A percentile compares a stretch with the other conserved stretches of the same genome.
Evolutionary conservation across 495 filamentous ascomycete species (phyloP).

Genomic region (Annulohypoxylon stygium): DNA sequence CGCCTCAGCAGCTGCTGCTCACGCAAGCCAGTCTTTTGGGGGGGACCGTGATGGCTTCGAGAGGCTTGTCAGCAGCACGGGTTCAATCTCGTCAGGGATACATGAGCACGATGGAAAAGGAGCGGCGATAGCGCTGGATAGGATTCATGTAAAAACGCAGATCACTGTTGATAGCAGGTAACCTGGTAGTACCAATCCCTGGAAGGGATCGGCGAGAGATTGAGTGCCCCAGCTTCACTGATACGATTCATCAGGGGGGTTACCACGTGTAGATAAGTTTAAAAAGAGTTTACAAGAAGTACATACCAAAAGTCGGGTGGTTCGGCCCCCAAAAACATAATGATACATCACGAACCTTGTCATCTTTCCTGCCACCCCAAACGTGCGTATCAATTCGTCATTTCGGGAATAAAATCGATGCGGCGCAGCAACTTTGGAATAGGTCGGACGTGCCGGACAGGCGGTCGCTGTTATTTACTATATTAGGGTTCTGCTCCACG

Average conservation of each 20-base stretch:
- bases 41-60: conserved; percentile 20
- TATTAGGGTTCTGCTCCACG: background rate
- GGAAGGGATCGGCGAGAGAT: background rate
- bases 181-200: background rate
- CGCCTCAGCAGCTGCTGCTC: background rate
- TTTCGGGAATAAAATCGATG: background rate
- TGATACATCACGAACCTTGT: background rate
- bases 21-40: background rate
- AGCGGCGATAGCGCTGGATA: conserved; percentile 6
- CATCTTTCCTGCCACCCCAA: background rate
- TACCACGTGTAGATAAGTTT: background rate
- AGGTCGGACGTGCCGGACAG: background rate
- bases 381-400: conserved; percentile 1
- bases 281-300: background rate
- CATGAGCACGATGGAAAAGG: conserved; percentile 1
- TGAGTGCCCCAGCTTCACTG: background rate
- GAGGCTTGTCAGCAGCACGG: conserved; percentile 19
- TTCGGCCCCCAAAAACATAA: conserved; percentile 3
- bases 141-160: conserved; percentile 23
- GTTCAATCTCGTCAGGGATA: conserved; percentile 1
- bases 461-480: background rate
- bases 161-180: conserved; percentile 13
- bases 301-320: background rate
- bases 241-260: background rate
- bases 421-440: background rate